Evolutionary conservation across 2,329 filamentous ascomycete species (phyloP).

Genomic region (Nothophoma quercina): DNA sequence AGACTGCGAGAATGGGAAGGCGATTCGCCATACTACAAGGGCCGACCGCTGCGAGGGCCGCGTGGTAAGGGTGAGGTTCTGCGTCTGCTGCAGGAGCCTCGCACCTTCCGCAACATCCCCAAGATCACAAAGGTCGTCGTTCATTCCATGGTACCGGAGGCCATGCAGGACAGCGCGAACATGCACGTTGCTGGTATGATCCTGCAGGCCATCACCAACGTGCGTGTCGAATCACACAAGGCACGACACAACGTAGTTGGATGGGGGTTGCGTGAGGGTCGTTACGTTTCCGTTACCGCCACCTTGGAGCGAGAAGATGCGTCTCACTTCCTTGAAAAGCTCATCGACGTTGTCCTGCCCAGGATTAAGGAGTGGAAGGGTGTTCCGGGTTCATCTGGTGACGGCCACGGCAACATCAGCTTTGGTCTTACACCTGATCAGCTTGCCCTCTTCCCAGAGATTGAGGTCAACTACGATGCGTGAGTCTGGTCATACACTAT

Average conservation of each 20-base stretch:
- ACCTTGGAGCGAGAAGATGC: constrained; percentile 81
- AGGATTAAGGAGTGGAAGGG: constrained; percentile 97
- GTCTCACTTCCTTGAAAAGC: constrained; percentile 89
- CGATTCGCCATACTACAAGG: constrained; percentile 92
- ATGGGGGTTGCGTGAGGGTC: constrained; percentile 77
- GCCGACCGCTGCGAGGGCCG: constrained; percentile 83
- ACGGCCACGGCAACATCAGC: constrained; percentile 84
- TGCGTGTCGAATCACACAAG: constrained; percentile 73
- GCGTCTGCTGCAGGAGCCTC: constrained; percentile 70
- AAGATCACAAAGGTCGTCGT: constrained; percentile 81
- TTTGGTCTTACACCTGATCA: constrained; percentile 81
- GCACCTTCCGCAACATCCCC: constrained; percentile 84
- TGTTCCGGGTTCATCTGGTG: constrained; percentile 77
- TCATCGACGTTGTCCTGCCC: constrained; percentile 88
- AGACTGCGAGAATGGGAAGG: constrained; percentile 87
- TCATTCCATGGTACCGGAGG: constrained; percentile 74
- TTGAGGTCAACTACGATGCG: constrained; percentile 93
- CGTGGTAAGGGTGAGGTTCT: constrained; percentile 77
- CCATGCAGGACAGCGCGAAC: constrained; percentile 74
- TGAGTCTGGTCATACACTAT: constrained; percentile 59
- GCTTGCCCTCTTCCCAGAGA: constrained; percentile 87
- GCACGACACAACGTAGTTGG: constrained; percentile 74
- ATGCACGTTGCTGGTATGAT: constrained; percentile 85
- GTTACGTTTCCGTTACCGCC: constrained; percentile 77
- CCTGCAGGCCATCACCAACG: constrained; percentile 84